Evolutionary conservation across 345 rosid genomes (phyloP).

Genomic region (Eucalyptus curtisii): DNA sequence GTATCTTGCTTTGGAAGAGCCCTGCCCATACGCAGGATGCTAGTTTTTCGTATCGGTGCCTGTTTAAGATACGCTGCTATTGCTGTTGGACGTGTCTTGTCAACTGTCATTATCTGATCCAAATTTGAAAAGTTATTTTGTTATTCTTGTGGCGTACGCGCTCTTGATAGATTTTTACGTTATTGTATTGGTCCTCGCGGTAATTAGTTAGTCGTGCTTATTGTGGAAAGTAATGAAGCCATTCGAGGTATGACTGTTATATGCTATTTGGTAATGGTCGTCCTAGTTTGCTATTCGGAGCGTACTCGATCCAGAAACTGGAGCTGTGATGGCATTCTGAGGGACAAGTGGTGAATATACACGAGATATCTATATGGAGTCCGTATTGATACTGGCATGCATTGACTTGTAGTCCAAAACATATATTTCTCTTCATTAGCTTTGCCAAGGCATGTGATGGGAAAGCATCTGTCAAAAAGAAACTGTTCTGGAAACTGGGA

Average conservation of each 20-base stretch:
- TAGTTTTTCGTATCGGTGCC: neutral
- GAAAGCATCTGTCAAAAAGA: neutral
- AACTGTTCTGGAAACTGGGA: neutral
- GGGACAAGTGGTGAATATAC: neutral
- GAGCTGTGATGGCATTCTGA: neutral
- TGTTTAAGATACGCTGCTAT: neutral
- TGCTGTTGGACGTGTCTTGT: neutral
- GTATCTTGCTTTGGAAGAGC: neutral
- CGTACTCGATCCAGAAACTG: neutral
- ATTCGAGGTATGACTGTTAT: neutral
- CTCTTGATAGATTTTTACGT: neutral
- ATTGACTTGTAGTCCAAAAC: neutral
- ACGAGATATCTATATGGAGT: neutral
- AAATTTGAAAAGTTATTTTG: neutral
- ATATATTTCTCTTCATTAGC: neutral
- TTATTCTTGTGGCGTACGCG: neutral
- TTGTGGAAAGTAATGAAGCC: neutral
- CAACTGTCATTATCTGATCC: neutral
- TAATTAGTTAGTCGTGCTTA: neutral
- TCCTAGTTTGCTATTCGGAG: neutral
- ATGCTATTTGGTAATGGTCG: neutral
- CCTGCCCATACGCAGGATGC: neutral
- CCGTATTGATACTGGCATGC: neutral
- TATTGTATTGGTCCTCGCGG: neutral
- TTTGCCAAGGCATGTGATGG: neutral